These are phyloP conservation scores for Yarrowia keelungensis DNA, from an alignment of 805 yeast genomes.

Conservation along the genomic window DNA sequence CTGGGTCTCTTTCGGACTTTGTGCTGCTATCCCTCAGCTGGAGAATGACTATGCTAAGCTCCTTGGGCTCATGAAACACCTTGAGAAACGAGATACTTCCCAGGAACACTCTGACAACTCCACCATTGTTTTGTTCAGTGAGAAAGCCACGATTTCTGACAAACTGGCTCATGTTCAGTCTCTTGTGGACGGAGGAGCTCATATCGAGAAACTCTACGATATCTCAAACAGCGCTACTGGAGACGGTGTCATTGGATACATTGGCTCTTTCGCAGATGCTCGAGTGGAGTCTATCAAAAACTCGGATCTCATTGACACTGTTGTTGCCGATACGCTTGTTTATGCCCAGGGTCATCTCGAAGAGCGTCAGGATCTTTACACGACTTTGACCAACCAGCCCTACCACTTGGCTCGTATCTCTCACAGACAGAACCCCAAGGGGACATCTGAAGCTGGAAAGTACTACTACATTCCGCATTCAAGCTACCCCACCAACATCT, in stretches of 20 bases:
- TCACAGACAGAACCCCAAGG: conserved; percentile 7
- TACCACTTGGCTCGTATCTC: conserved; percentile 12
- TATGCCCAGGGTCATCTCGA: conserved; percentile 8
- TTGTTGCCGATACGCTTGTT: not conserved
- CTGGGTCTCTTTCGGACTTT: not conserved
- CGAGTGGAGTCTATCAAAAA: not conserved
- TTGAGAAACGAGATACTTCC: not conserved
- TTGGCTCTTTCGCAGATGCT: not conserved
- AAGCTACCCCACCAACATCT: conserved; percentile 54
- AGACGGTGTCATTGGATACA: conserved; percentile 6
- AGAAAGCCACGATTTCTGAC: not conserved
- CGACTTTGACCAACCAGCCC: conserved; percentile 5
- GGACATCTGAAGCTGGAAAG: not conserved
- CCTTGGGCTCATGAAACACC: not conserved
- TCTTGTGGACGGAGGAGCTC: not conserved
- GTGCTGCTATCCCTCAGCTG: not conserved
- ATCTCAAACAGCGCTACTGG: not conserved
- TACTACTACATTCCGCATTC: not conserved
- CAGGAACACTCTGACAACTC: not conserved
- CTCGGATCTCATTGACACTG: not conserved
- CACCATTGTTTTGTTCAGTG: conserved; percentile 3
- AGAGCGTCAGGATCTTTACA: not conserved
- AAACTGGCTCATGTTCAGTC: conserved; percentile 6
- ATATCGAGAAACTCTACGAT: conserved; percentile 11
- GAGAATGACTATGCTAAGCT: conserved; percentile 1